Evolutionary conservation across 495 filamentous ascomycete species (phyloP).

Genomic region (Thermothielavioides terrestris): DNA sequence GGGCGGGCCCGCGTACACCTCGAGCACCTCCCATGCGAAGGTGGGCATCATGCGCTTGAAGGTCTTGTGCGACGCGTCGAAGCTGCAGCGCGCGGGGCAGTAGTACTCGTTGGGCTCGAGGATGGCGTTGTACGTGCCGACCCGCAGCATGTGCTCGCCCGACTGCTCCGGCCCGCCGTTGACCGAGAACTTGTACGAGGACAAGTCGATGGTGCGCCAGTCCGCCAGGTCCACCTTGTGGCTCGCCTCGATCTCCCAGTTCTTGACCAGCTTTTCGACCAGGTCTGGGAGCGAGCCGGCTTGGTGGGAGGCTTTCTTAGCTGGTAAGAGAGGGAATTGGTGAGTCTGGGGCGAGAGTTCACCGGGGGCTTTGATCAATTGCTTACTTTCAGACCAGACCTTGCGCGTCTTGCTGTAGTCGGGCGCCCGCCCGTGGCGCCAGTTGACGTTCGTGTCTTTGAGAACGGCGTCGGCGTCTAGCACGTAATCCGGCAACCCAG

Average conservation of each 20-base stretch:
- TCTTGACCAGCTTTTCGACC: slow-evolving; percentile 62
- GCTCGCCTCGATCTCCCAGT: slow-evolving; percentile 63
- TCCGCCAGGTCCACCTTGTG: slow-evolving; percentile 52
- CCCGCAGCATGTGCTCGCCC: slow-evolving; percentile 55
- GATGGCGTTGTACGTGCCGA: slow-evolving; percentile 62
- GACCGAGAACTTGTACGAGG: slow-evolving; percentile 51
- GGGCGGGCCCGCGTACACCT: slow-evolving; percentile 55
- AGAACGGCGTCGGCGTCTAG: slow-evolving; percentile 51
- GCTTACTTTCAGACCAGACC: slow-evolving; percentile 43
- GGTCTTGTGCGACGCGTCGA: slow-evolving; percentile 53
- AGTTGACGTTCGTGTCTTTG: slow-evolving; percentile 42
- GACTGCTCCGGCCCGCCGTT: slow-evolving; percentile 48
- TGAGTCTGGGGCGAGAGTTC: too few relatives aligned
- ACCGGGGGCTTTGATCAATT: too few relatives aligned
- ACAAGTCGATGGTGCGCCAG: slow-evolving; percentile 53
- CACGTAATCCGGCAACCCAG: slow-evolving; percentile 47
- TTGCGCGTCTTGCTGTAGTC: slow-evolving; percentile 53
- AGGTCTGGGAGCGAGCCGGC: slow-evolving; percentile 48
- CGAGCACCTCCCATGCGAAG: slow-evolving; percentile 61
- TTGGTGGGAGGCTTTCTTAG: slow-evolving; percentile 45
- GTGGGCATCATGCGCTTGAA: slow-evolving; percentile 64
- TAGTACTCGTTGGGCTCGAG: slow-evolving; percentile 53
- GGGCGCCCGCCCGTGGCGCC: slow-evolving; percentile 51
- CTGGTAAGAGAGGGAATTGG: slow-evolving; percentile 23
- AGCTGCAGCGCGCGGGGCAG: slow-evolving; percentile 48